Evolutionary conservation across 192 early-diverging fungal species (phyloP), one percentile per base, ranked within the genome.

Genomic region (Podila clonocystis): DNA sequence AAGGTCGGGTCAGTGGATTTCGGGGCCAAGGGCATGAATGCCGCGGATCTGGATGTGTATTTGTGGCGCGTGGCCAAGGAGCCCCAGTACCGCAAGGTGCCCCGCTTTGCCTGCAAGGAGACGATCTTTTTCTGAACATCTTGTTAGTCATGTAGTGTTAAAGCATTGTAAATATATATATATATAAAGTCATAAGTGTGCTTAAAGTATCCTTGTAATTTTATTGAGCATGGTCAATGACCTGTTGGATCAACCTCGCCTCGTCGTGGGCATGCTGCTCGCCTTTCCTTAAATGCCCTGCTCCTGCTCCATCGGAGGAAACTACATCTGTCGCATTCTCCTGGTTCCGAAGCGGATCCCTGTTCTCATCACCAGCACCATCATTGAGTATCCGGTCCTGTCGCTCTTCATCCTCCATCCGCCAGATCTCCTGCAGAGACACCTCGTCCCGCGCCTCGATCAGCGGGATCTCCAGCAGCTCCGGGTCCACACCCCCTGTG

Each of bases 51-150:
- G 71, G 92, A 91, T 83, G 85, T 86, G 20, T 95, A 92, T 68
- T 84, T 93, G 50, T 93, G 93, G 93, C 77, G 87, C n/a, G 77
- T 93, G 30, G 93, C 90, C 28, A 95, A 95, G 58, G 93, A 89
- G 8, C 83, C 87, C 0, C 88, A 89, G 8, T 87, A 91, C 63
- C 86, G 91, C 24, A 74, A 80, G 20, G 69, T 90, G 4, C 76
- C 59, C 22, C 86, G 93, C 17, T 82, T 93, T 48, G 83, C 89
- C 8, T 90, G 77, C 75, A 90, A 88, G 29, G 85, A 89, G 26
- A 93, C 93, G 2, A 87, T 92, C 17, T 93, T 90, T 72, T 94
- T 92, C 86, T 94, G 75, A 84, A 55, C 2, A 17, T 19, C 12
- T 33, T 58, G 30, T 6, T 50, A 65, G 12, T 24, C 24, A 55